Percentiles rank a stretch among this genome's conserved stretches.
Conservation (phyloP, 1,139 yeast species). For the Kluyveromyces sp. region DNA sequence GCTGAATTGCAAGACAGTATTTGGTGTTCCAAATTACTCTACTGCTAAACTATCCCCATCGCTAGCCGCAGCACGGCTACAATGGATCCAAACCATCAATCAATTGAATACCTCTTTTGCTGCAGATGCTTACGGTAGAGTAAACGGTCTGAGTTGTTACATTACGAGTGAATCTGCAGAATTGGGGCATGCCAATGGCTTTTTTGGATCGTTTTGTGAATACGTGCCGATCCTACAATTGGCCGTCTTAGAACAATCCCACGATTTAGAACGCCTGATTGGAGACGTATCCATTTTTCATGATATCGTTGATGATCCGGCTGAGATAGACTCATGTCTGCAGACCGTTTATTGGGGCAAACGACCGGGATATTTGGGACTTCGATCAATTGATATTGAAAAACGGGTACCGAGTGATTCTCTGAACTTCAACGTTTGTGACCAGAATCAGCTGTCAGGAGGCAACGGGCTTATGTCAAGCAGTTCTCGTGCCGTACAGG, state of each 20-base stretch:
- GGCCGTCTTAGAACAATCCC: slow-evolving; percentile 5
- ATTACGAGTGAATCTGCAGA: slow-evolving; percentile 67
- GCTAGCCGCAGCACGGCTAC: slow-evolving; percentile 40
- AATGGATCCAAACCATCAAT: slow-evolving; percentile 63
- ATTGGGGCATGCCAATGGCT: slow-evolving; percentile 50
- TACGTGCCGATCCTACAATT: slow-evolving; percentile 43
- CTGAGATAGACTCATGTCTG: slow-evolving; percentile 63
- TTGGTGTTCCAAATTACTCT: slow-evolving; percentile 65
- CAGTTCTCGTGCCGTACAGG: slow-evolving; percentile 31
- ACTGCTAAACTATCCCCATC: slow-evolving; percentile 1
- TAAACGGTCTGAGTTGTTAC: slow-evolving; percentile 48
- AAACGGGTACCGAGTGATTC: slow-evolving; percentile 1
- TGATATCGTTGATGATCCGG: slow-evolving; percentile 26
- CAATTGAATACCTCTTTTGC: slow-evolving; percentile 52
- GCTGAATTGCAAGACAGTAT: slow-evolving; percentile 46
- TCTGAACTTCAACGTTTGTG: neutral
- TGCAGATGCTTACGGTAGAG: slow-evolving; percentile 54
- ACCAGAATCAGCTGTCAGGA: slow-evolving; percentile 40
- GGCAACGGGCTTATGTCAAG: slow-evolving; percentile 34
- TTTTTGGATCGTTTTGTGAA: slow-evolving; percentile 55
- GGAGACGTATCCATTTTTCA: slow-evolving; percentile 6
- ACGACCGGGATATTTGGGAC: slow-evolving; percentile 75
- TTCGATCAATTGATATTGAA: slow-evolving; percentile 33
- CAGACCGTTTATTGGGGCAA: slow-evolving; percentile 60
- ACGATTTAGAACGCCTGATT: slow-evolving; percentile 4